Conservation (phyloP, 352 stramenopile species). For the Phytophthora brassicae region DNA sequence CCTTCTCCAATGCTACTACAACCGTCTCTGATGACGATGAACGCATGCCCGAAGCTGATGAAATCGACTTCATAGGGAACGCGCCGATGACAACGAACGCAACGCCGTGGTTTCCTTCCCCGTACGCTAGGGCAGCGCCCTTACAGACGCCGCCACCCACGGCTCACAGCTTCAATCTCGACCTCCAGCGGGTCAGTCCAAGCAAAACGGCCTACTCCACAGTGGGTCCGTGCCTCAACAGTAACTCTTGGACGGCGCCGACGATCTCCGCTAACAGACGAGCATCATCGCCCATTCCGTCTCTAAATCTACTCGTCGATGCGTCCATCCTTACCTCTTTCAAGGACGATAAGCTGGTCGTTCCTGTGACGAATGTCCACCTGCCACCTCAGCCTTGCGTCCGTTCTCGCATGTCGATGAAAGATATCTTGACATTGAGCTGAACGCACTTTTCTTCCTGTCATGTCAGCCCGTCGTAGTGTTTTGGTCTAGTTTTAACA, state of each 20-base stretch:
- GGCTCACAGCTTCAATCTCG: conserved; percentile 52
- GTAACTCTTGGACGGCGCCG: conserved; percentile 25
- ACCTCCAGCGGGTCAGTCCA: conserved; percentile 44
- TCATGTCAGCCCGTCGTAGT: conserved; percentile 10
- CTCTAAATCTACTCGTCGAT: conserved; percentile 70
- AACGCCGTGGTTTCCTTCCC: conserved; percentile 9
- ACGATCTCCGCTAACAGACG: conserved; percentile 6
- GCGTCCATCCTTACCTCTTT: conserved; percentile 70
- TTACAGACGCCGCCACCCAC: conserved; percentile 48
- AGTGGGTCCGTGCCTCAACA: conserved; percentile 14
- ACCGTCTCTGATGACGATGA: conserved; percentile 36
- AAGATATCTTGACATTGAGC: conserved; percentile 58
- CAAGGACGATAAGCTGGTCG: conserved; percentile 42
- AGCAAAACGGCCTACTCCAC: conserved; percentile 27
- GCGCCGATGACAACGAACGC: conserved; percentile 6
- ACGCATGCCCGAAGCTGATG: conserved; percentile 32
- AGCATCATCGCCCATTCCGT: conserved; percentile 39
- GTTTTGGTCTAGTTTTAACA: conserved; percentile 22
- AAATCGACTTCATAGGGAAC: conserved; percentile 16
- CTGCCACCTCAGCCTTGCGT: conserved; percentile 10
- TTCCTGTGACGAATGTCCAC: conserved; percentile 8
- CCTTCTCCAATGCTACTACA: conserved; percentile 23
- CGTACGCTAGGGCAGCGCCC: conserved; percentile 18
- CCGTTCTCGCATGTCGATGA: conserved; percentile 66
- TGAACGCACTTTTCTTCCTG: conserved; percentile 17